Percentiles rank a stretch among this genome's conserved stretches.
phyloP scores from a whole-genome alignment of 371 early-diverging fungal species.

The Actinomucor elegans region DNA sequence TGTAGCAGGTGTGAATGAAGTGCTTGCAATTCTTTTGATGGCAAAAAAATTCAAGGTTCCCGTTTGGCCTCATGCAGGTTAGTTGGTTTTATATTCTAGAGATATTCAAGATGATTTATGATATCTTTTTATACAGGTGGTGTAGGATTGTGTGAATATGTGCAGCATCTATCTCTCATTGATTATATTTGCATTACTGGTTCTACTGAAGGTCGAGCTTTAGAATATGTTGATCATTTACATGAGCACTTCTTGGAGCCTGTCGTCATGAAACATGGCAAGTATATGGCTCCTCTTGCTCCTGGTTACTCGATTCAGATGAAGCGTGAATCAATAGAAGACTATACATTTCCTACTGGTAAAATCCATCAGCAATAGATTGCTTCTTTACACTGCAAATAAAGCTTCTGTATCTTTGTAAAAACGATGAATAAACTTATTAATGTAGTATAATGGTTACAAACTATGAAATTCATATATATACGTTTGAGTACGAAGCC shows the following conservation, averaged over 20 bases:
- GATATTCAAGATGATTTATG: too few species aligned
- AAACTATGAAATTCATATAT: too few species aligned
- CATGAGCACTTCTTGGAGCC: slow-evolving; percentile 53
- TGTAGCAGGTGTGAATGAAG: slow-evolving; percentile 52
- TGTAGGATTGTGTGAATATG: slow-evolving; percentile 51
- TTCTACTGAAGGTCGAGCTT: slow-evolving; percentile 40
- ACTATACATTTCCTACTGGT: slow-evolving; percentile 48
- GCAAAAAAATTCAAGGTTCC: slow-evolving; percentile 52
- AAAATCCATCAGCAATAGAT: too few species aligned
- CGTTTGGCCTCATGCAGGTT: slow-evolving; percentile 52
- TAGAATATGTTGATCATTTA: slow-evolving; percentile 53
- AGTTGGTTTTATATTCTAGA: too few species aligned
- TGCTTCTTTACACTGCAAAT: too few species aligned
- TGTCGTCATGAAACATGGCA: slow-evolving; percentile 43
- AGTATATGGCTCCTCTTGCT: slow-evolving; percentile 37
- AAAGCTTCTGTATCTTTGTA: too few species aligned
- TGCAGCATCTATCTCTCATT: slow-evolving; percentile 51
- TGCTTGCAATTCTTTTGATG: slow-evolving; percentile 53
- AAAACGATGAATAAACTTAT: too few species aligned
- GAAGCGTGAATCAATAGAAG: slow-evolving; percentile 51
- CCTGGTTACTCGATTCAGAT: slow-evolving; percentile 52
- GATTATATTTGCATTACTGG: slow-evolving; percentile 52
- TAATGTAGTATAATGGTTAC: too few species aligned
- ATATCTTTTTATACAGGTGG: slow-evolving; percentile 15
- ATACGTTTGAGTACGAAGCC: too few species aligned